phyloP scores from a whole-genome alignment of 164 flowering plant species.

The Berberis vulgaris region DNA sequence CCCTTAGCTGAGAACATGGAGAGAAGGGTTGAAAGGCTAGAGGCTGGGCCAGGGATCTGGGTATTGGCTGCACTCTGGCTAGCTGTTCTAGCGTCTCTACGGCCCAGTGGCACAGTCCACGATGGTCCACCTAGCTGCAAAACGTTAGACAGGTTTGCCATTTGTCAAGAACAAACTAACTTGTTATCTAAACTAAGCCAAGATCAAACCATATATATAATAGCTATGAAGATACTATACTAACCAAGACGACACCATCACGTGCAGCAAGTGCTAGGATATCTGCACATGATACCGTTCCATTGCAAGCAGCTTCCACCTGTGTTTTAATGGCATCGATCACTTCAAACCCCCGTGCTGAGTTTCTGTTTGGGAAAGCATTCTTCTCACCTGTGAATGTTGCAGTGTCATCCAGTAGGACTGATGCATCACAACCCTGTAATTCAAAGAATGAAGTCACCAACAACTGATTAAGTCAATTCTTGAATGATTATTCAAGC shows the following conservation, averaged over 20 bases:
- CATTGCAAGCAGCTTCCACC: conserved; percentile 32
- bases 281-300: conserved; percentile 46
- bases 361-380: conserved; percentile 28
- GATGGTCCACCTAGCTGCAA: conserved; percentile 33
- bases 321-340: conserved; percentile 35
- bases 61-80: conserved; percentile 26
- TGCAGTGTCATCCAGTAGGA: conserved; percentile 40
- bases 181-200: too few species aligned
- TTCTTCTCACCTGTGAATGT: conserved; percentile 34
- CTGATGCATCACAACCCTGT: conserved; percentile 53
- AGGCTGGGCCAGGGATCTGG: conserved; percentile 23
- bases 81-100: conserved; percentile 36
- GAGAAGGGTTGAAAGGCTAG: conserved; percentile 21
- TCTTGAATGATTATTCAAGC: too few species aligned
- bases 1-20: conserved; percentile 25
- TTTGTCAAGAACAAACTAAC: too few species aligned
- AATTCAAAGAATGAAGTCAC: background rate
- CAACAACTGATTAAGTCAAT: too few species aligned
- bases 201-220: too few species aligned
- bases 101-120: conserved; percentile 31
- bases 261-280: conserved; percentile 41
- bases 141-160: background rate
- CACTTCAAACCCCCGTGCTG: conserved; percentile 36
- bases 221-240: background rate
- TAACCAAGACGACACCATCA: conserved; percentile 28